Percentiles rank a stretch among this genome's conserved stretches.
These are phyloP conservation scores for Arctostaphylos glauca DNA, from an alignment of 148 eudicot species.

Conservation along the genomic window DNA sequence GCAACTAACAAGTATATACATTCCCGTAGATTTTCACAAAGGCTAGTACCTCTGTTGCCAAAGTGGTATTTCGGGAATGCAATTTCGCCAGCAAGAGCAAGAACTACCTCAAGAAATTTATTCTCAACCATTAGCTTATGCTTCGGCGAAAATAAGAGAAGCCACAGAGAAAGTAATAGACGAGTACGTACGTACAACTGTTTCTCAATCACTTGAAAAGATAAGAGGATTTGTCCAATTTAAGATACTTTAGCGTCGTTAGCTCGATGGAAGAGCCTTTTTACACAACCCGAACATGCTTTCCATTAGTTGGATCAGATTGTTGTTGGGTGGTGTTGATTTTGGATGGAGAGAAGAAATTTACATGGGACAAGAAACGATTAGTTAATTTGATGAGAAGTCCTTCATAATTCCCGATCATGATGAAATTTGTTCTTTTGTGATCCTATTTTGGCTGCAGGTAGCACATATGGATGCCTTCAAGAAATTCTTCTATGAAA, in stretches of 20 bases:
- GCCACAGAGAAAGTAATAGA: no score
- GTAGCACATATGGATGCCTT: background rate
- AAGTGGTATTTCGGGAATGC: no score
- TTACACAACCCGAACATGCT: background rate
- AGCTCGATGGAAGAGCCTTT: conserved; percentile 20
- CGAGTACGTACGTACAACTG: no score
- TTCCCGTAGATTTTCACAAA: no score
- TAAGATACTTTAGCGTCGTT: conserved; percentile 21
- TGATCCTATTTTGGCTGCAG: background rate
- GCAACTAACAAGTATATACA: no score
- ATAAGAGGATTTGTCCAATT: conserved; percentile 29
- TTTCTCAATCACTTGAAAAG: conserved; percentile 27
- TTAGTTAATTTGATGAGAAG: background rate
- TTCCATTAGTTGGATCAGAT: background rate
- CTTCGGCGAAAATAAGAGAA: no score
- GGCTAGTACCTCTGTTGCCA: no score
- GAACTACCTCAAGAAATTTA: no score
- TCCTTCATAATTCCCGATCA: background rate
- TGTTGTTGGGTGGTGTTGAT: background rate
- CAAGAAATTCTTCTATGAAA: background rate
- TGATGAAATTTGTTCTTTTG: background rate
- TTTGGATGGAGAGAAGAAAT: background rate
- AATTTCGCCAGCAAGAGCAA: no score
- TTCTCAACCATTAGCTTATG: no score
- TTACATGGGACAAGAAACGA: background rate